A percentile compares a stretch with the other conserved stretches of the same genome.
These are phyloP conservation scores for Mycena galericulata DNA, from an alignment of 768 basidiomycete genomes.

Conservation along the genomic window DNA sequence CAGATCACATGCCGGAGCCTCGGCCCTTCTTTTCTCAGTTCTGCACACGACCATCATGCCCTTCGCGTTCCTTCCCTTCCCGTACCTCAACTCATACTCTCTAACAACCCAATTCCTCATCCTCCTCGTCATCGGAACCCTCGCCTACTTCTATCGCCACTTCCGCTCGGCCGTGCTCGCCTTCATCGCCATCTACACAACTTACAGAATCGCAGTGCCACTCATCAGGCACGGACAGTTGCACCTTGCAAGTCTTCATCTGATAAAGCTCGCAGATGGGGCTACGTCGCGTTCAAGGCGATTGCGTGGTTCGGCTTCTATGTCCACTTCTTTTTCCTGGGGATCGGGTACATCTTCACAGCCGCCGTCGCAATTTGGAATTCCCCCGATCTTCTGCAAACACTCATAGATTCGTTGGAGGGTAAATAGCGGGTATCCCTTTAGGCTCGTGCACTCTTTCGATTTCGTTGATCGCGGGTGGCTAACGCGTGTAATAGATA, in stretches of 20 bases:
- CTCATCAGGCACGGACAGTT: constrained; percentile 24
- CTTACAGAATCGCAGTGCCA: constrained; percentile 42
- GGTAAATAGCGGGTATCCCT: constrained; percentile 7
- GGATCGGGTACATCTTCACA: constrained; percentile 39
- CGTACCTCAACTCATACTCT: constrained; percentile 20
- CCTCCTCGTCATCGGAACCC: constrained; percentile 38
- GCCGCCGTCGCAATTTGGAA: constrained; percentile 28
- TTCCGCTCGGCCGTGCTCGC: constrained; percentile 45
- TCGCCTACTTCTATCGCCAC: constrained; percentile 45
- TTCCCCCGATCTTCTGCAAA: constrained; percentile 28
- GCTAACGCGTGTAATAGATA: too few species aligned
- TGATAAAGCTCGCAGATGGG: constrained; percentile 25
- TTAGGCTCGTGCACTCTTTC: too few species aligned
- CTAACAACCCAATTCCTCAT: constrained; percentile 33
- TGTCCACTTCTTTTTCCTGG: constrained; percentile 48
- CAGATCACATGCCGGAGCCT: too few species aligned
- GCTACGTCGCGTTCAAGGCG: constrained; percentile 43
- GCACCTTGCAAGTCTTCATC: background rate
- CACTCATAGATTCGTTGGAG: constrained; percentile 32
- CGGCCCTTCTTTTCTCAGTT: background rate
- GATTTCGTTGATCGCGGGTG: too few species aligned
- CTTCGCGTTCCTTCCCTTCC: constrained; percentile 37
- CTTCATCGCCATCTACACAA: constrained; percentile 43
- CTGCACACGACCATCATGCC: constrained; percentile 27
- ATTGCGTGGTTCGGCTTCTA: constrained; percentile 53